Percentiles rank a stretch among this genome's conserved stretches.
Evolutionary conservation across 2,329 filamentous ascomycete genomes (phyloP).

Genomic region (Fusarium mangiferae): DNA sequence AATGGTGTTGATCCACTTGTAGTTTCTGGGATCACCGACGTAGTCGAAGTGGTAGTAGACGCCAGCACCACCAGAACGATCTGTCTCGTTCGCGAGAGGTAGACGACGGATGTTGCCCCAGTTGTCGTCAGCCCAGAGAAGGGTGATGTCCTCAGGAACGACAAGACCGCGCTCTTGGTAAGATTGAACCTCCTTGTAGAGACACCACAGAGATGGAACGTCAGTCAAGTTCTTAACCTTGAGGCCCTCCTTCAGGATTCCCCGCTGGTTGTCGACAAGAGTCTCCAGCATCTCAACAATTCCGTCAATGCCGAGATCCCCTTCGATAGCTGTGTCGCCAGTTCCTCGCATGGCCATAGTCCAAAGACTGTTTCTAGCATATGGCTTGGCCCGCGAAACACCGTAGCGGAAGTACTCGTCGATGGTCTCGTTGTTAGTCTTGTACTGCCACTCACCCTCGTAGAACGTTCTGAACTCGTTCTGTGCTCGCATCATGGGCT

Average conservation of each 20-base stretch:
- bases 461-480: slow-evolving; percentile 66
- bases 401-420: slow-evolving; percentile 76
- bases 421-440: slow-evolving; percentile 75
- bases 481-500: slow-evolving; percentile 73
- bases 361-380: slow-evolving; percentile 71
- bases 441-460: slow-evolving; percentile 74
- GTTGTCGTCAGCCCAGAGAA: slow-evolving; percentile 73
- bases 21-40: slow-evolving; percentile 69
- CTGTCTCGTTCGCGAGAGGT: slow-evolving; percentile 63
- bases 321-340: slow-evolving; percentile 70
- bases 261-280: slow-evolving; percentile 50
- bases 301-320: slow-evolving; percentile 56
- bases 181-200: slow-evolving; percentile 74
- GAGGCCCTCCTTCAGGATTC: slow-evolving; percentile 36
- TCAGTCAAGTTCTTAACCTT: slow-evolving; percentile 21
- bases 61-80: slow-evolving; percentile 66
- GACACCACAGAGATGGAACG: slow-evolving; percentile 65
- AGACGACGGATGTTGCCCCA: slow-evolving; percentile 69
- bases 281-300: slow-evolving; percentile 51
- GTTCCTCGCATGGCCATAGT: slow-evolving; percentile 78
- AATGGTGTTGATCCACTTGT: slow-evolving; percentile 67
- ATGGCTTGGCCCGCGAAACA: slow-evolving; percentile 71
- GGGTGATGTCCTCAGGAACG: slow-evolving; percentile 70
- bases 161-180: slow-evolving; percentile 69
- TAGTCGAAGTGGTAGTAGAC: slow-evolving; percentile 71